Evolutionary conservation across 2,329 filamentous ascomycete species (phyloP), one percentile per base, ranked within the genome.

Genomic region (Emmonsiellopsis sp.): DNA sequence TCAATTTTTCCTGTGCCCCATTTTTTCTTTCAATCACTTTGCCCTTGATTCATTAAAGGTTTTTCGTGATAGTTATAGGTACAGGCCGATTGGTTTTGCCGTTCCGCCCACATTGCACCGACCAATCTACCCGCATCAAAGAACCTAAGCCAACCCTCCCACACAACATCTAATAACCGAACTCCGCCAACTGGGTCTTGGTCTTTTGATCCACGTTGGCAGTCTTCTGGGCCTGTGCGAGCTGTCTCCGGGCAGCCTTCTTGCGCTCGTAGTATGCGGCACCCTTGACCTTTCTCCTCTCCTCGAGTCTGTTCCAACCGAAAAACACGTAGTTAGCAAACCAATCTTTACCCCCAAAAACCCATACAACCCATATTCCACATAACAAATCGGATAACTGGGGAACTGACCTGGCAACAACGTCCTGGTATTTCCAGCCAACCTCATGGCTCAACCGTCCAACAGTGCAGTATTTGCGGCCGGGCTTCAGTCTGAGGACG

Each of bases 381-480:
- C 26, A 34, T 42, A n/a, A n/a, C 45, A 49, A 26, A 32, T 16
- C n/a, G 34, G 16, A 15, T 34, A 47, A 26, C 40, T 40, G 10
- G 52, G 35, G 58, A 87, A 87, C 90, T 71, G 80, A 97, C 91
- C 89, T 90, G 71, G 86, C 87, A 79, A 98, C 93, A 73, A 98
- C 91, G 75, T 96, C 92, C 84, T 96, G 88, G 87, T 98, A 97
- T 82, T 98, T 98, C 93, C 93, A 98, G 80, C 93, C 93, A 72
- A 97, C 93, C 82, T 98, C 93, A 79, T 96, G 91, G 78, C 89
- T 93, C 73, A 98, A 82, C 79, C 93, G 86, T 68, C 93, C 93
- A 67, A 98, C 92, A 64, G 91, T 95, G 88, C 93, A 98, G 89
- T 95, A 98, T 86, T 98, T 98, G 82, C 93, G 90, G 73, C 93